These are phyloP conservation scores for Blastomyces percursus DNA, from an alignment of 2,329 filamentous ascomycete species.

Conservation along the genomic window DNA sequence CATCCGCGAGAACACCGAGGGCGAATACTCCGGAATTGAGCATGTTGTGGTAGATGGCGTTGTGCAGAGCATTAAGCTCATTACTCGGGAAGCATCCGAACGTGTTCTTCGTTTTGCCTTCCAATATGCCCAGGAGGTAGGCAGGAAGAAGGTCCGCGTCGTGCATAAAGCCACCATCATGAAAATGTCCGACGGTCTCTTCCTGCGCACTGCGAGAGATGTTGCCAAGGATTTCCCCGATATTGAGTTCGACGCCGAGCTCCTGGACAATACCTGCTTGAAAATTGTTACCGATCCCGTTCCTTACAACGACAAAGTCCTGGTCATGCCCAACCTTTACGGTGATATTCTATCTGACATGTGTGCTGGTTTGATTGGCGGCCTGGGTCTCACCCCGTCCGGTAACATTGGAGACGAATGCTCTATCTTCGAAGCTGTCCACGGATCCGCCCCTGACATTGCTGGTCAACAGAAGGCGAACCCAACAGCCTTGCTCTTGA, in stretches of 20 bases:
- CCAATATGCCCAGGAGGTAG: constrained; percentile 89
- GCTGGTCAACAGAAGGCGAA: constrained; percentile 93
- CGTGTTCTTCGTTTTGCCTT: constrained; percentile 95
- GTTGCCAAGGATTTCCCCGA: constrained; percentile 91
- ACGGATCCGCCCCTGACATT: constrained; percentile 94
- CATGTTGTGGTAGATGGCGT: constrained; percentile 96
- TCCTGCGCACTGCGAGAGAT: constrained; percentile 75
- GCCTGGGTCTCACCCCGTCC: constrained; percentile 90
- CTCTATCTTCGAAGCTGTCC: constrained; percentile 99
- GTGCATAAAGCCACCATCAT: constrained; percentile 99
- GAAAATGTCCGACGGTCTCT: constrained; percentile 99
- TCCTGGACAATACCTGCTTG: constrained; percentile 97
- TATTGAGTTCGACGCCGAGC: constrained; percentile 94
- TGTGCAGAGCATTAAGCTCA: constrained; percentile 99
- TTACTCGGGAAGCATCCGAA: constrained; percentile 89
- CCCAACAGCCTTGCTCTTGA: constrained; percentile 89
- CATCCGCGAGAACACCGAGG: constrained; percentile 99
- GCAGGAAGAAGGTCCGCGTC: constrained; percentile 91
- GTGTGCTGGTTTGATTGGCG: constrained; percentile 97
- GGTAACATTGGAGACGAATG: constrained; percentile 99
- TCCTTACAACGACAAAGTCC: constrained; percentile 98
- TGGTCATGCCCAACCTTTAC: constrained; percentile 96
- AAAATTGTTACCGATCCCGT: constrained; percentile 96
- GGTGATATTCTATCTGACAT: constrained; percentile 99
- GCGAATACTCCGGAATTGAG: constrained; percentile 98